Percentiles rank a stretch among this genome's conserved stretches.
phyloP scores from a whole-genome alignment of 1,139 yeast species.

The Waltiozyma sp. region DNA sequence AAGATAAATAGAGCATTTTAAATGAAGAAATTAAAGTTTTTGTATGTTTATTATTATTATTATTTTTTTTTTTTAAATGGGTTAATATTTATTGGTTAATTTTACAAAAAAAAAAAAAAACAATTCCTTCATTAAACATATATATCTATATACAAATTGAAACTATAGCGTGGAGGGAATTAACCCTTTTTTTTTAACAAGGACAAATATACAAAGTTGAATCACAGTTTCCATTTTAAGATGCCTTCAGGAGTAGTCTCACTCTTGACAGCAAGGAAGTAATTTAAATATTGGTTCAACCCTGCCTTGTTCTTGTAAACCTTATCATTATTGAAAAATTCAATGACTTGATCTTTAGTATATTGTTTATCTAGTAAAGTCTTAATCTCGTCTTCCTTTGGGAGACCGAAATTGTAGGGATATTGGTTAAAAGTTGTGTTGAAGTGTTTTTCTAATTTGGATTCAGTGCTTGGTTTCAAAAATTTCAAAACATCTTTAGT shows the following conservation, averaged over 20 bases:
- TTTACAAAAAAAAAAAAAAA: too few relatives aligned
- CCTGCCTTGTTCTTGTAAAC: neutral
- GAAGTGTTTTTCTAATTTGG: conserved; percentile 30
- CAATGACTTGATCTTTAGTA: neutral
- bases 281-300: neutral
- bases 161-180: neutral
- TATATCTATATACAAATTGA: neutral
- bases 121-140: too few relatives aligned
- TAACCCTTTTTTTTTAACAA: too few relatives aligned
- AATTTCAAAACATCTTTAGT: conserved; percentile 16
- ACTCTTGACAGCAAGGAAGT: neutral
- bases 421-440: conserved; percentile 48
- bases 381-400: conserved; percentile 28
- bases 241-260: conserved; percentile 3
- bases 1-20: too few relatives aligned
- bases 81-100: too few relatives aligned
- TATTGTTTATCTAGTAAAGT: conserved; percentile 4
- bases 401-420: conserved; percentile 76
- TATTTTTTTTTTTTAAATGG: too few relatives aligned
- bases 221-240: neutral
- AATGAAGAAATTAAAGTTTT: too few relatives aligned
- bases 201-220: neutral
- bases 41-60: too few relatives aligned
- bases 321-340: neutral
- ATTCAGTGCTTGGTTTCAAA: conserved; percentile 16